Conservation (phyloP, 163 green algal species). For the Prototheca wickerhamii region DNA sequence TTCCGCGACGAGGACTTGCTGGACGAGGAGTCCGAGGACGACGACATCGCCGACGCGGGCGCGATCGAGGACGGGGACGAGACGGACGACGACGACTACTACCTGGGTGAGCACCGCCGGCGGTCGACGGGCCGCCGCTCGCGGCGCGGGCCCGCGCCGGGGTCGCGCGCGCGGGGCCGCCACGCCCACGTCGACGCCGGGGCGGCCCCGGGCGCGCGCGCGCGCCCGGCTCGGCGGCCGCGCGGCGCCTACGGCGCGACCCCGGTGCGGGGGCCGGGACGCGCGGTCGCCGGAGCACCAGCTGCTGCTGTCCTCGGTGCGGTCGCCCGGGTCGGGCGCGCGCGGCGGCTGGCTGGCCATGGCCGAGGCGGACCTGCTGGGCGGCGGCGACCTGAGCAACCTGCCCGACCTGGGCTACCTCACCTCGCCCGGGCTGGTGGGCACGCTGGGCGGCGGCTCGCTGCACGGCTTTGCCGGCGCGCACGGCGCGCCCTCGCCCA, state of each 20-base stretch:
- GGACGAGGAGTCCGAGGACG: slow-evolving; percentile 5
- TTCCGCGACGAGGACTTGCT: background rate
- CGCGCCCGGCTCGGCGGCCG: no score
- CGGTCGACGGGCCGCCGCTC: background rate
- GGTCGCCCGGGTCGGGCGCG: background rate
- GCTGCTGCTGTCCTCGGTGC: background rate
- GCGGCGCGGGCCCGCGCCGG: no score
- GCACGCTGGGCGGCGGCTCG: background rate
- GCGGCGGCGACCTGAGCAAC: slow-evolving; percentile 9
- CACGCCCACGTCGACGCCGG: no score
- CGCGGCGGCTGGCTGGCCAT: background rate
- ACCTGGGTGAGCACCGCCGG: no score
- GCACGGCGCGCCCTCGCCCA: slow-evolving; percentile 16
- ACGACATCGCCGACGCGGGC: slow-evolving; percentile 9
- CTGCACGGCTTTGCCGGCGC: no score
- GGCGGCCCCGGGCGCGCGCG: no score
- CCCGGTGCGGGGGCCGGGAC: background rate
- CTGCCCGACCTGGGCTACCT: slow-evolving; percentile 20
- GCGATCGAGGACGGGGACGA: background rate
- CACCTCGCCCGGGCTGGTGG: slow-evolving; percentile 8
- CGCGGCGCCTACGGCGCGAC: background rate
- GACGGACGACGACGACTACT: background rate
- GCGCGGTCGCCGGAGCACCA: background rate
- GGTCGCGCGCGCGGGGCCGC: background rate
- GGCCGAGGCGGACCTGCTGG: slow-evolving; percentile 1